A percentile compares a stretch with the other conserved stretches of the same genome.
Conservation (phyloP, 768 basidiomycete species). For the Tricholoma saponaceum region DNA sequence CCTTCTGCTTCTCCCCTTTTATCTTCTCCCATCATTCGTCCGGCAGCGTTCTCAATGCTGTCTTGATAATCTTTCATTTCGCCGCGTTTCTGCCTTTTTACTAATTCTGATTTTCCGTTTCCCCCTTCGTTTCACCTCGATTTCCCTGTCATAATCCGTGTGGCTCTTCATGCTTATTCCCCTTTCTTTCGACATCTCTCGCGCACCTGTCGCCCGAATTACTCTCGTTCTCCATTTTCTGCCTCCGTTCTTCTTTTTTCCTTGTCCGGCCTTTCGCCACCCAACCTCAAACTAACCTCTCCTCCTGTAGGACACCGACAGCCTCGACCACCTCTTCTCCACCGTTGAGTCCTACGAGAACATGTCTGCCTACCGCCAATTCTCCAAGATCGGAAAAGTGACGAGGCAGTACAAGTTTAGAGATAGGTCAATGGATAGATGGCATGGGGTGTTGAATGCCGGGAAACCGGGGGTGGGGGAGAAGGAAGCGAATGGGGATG, state of each 20-base stretch:
- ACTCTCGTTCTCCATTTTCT: too few relatives aligned
- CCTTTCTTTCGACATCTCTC: too few relatives aligned
- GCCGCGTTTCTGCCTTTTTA: too few relatives aligned
- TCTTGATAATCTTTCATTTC: too few relatives aligned
- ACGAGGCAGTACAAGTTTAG: constrained; percentile 67
- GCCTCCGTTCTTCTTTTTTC: neutral
- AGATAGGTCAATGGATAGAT: constrained; percentile 57
- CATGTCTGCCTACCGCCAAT: constrained; percentile 71
- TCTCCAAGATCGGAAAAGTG: constrained; percentile 73
- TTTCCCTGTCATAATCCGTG: too few relatives aligned
- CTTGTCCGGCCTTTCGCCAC: neutral
- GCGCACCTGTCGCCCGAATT: too few relatives aligned
- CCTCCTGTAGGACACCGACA: constrained; percentile 61
- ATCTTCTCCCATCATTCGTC: too few relatives aligned
- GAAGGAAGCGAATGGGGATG: constrained; percentile 6
- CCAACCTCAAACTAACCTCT: constrained; percentile 24
- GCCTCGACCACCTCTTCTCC: constrained; percentile 59
- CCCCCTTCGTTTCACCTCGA: too few relatives aligned
- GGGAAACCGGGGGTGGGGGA: constrained; percentile 10
- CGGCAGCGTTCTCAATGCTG: too few relatives aligned
- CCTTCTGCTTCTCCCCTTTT: too few relatives aligned
- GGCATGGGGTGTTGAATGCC: constrained; percentile 43
- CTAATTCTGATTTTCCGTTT: too few relatives aligned
- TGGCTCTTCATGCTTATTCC: too few relatives aligned
- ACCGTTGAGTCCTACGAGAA: constrained; percentile 65